Base-by-base conservation (phyloP, 2,329 filamentous ascomycete genomes). In the Exophiala alcalophila region DNA sequence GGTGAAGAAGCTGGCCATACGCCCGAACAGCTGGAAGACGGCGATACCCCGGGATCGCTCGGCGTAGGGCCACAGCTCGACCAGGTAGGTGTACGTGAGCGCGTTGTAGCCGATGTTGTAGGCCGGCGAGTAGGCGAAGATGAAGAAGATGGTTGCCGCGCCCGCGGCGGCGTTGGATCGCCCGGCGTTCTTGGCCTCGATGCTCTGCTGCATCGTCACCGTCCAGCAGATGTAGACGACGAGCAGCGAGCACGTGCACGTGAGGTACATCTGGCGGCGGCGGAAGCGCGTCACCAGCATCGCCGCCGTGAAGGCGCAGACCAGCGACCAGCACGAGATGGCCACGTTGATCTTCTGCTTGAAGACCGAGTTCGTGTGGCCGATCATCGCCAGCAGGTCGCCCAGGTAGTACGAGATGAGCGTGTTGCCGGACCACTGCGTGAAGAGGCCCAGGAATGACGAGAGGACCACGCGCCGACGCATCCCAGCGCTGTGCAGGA, bases 41-140 rank as follows among this genome's bases (percentile, higher is more conserved):
- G 72, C 76, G 45, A 82, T 74, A 61, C 79, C 78, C 44, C 76
- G 76, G 27, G 74, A 72, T 47, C 77, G 71, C 40, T 73, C 68
- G 2, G 73, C 65, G 54, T 75, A 82, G 1, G 78, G 78, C 64
- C 77, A 80, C 0, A 81, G 61, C 49, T 81, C 78, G 15, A 80
- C 65, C 4, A 80, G 66, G 59, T 76, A 80, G 10, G 75, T 81
- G 60, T 81, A 81, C 1, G 77, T 80, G 40, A 84, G 65, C 10
- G 80, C 76, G 56, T 83, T 83, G 59, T 81, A 80, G n/a, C 78
- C 79, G 18, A 44, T 19, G 15, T 48, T 48, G 29, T 48, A 48
- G 19, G 39, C 40, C 14, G 44, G 44, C 5, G 39, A 29, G 18
- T 46, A 49, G 16, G 42, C 65, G 49, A 80, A 82, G 53, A 77